Percentiles rank a stretch among this genome's conserved stretches.
phyloP scores from a whole-genome alignment of 2,329 filamentous ascomycete genomes.

The Neofusicoccum ribis region DNA sequence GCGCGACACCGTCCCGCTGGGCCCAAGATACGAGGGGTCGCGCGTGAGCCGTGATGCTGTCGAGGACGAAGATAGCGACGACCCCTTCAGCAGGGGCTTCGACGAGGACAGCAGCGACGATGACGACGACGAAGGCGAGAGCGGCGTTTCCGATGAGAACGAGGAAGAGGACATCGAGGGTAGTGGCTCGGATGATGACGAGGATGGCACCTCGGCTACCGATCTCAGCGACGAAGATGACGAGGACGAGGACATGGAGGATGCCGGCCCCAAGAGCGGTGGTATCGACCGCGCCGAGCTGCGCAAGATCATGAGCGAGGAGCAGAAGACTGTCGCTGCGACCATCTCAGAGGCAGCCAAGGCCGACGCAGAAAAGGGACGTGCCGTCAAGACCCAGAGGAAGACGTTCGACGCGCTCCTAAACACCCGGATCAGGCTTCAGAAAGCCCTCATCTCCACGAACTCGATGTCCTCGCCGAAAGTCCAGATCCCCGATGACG shows the following conservation, averaged over 20 bases:
- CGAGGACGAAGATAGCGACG: constrained; percentile 55
- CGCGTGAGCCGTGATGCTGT: constrained; percentile 70
- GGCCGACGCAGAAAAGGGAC: constrained; percentile 79
- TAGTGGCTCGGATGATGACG: constrained; percentile 34
- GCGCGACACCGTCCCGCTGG: constrained; percentile 67
- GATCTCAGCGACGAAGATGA: constrained; percentile 28
- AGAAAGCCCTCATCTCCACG: constrained; percentile 81
- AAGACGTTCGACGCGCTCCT: constrained; percentile 84
- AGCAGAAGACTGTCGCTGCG: constrained; percentile 65
- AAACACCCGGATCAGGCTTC: constrained; percentile 86
- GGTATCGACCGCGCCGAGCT: constrained; percentile 56
- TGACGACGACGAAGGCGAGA: constrained; percentile 46
- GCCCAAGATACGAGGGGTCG: constrained; percentile 77
- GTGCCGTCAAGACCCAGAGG: constrained; percentile 82
- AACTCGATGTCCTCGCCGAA: constrained; percentile 64
- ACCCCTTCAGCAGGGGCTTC: constrained; percentile 47
- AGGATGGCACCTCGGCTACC: constrained; percentile 19
- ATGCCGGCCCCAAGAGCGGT: constrained; percentile 16
- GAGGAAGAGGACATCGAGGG: constrained; percentile 40
- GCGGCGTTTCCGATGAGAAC: constrained; percentile 38
- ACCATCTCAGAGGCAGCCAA: constrained; percentile 67
- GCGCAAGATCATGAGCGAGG: constrained; percentile 66
- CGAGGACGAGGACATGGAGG: constrained; percentile 26
- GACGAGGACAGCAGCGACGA: constrained; percentile 49
- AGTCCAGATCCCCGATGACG: constrained; percentile 27